These are phyloP conservation scores for Leccinellum rugosiceps DNA, from an alignment of 768 basidiomycete genomes.

Conservation along the genomic window DNA sequence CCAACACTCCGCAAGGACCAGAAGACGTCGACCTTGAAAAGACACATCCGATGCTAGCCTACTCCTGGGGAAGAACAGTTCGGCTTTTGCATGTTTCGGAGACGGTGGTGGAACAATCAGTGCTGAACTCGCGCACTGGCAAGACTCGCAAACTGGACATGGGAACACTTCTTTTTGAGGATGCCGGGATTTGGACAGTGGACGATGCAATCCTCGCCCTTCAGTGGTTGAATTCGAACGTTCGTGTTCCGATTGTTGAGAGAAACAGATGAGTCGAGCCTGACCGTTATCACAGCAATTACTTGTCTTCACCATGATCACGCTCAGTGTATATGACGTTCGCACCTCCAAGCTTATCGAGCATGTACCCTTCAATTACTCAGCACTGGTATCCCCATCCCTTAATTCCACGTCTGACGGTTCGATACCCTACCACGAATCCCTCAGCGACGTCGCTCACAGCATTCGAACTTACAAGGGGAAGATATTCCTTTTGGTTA, in stretches of 20 bases:
- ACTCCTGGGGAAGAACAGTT: conserved; percentile 76
- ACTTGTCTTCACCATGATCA: conserved; percentile 51
- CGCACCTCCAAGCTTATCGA: conserved; percentile 58
- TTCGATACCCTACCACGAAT: conserved; percentile 45
- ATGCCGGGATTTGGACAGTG: conserved; percentile 56
- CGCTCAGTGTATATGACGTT: conserved; percentile 70
- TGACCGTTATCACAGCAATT: conserved; percentile 54
- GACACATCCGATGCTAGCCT: conserved; percentile 68
- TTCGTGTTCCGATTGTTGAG: conserved; percentile 47
- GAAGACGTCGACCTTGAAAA: conserved; percentile 18
- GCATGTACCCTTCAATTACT: conserved; percentile 52
- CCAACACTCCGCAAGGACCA: conserved; percentile 26
- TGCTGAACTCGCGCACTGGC: conserved; percentile 54
- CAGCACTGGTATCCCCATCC: conserved; percentile 53
- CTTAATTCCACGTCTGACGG: conserved; percentile 46
- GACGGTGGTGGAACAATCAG: conserved; percentile 46
- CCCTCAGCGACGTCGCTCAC: conserved; percentile 55
- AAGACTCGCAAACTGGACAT: conserved; percentile 58
- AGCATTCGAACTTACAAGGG: conserved; percentile 84
- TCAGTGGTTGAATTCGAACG: conserved; percentile 87
- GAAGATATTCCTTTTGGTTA: conserved; percentile 85
- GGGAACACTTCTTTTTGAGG: conserved; percentile 63
- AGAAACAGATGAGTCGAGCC: background rate
- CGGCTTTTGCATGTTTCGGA: conserved; percentile 67
- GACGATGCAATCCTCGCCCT: conserved; percentile 65